phyloP scores from a whole-genome alignment of 805 yeast genomes.

The Wickerhamomyces chaumierensis region DNA sequence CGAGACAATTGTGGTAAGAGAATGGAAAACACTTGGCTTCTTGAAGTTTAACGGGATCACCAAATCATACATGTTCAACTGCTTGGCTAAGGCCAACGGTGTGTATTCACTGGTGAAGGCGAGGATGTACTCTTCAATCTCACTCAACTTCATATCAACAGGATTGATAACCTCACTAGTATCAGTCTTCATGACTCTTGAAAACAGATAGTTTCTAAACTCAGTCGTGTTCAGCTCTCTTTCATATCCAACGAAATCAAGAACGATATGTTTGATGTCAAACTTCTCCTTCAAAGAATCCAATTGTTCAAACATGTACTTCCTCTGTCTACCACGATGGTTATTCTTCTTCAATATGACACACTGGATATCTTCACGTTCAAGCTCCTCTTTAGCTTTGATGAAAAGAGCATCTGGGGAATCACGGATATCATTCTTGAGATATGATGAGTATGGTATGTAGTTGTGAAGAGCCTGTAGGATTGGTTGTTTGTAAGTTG shows the following conservation, averaged over 20 bases:
- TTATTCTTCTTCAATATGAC: not conserved
- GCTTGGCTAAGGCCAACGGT: constrained; percentile 38
- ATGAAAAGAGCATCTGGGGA: not conserved
- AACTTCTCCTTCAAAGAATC: not conserved
- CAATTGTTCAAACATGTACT: not conserved
- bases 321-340: not conserved
- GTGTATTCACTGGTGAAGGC: constrained; percentile 22
- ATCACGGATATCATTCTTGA: not conserved
- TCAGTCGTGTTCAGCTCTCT: not conserved
- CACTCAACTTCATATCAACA: constrained; percentile 27
- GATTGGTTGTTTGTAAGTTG: not conserved
- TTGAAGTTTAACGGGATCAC: constrained; percentile 52
- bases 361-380: not conserved
- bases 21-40: constrained; percentile 31
- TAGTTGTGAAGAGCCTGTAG: not conserved
- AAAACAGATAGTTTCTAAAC: constrained; percentile 43
- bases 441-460: not conserved
- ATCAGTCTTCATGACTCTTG: constrained; percentile 27
- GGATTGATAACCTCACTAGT: constrained; percentile 18
- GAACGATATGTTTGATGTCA: not conserved
- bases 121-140: constrained; percentile 29
- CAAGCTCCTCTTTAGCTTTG: not conserved
- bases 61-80: constrained; percentile 50
- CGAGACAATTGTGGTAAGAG: not conserved
- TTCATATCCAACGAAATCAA: not conserved